phyloP scores from a whole-genome alignment of 2,329 filamentous ascomycete genomes.

The Rhexocercosporidium sp. region DNA sequence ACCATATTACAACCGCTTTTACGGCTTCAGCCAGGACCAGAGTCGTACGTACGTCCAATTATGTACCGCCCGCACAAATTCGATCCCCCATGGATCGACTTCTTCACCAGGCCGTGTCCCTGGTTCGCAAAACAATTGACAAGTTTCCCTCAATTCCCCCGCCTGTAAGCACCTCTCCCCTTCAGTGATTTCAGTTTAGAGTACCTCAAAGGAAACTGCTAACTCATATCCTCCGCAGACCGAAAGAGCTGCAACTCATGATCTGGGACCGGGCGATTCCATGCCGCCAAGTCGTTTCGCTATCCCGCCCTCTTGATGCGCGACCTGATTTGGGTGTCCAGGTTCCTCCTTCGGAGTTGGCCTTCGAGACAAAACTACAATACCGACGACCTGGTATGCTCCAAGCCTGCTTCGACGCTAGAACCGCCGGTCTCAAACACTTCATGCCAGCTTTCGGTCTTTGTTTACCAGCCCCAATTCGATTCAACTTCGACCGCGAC shows the following conservation, averaged over 20 bases:
- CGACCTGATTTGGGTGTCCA: not conserved
- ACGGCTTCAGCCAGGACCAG: not conserved
- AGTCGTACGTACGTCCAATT: not conserved
- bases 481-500: slow-evolving; percentile 11
- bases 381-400: slow-evolving; percentile 5
- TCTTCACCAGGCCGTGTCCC: slow-evolving; percentile 23
- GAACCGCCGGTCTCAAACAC: not conserved
- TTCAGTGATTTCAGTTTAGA: not conserved
- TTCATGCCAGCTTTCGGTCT: not conserved
- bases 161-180: slow-evolving; percentile 6
- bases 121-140: slow-evolving; percentile 17
- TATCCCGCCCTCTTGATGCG: not conserved
- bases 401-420: not conserved
- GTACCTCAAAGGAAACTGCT: not conserved
- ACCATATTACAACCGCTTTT: not conserved
- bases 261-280: slow-evolving; percentile 12
- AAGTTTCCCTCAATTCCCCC: slow-evolving; percentile 19
- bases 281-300: not conserved
- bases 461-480: not conserved
- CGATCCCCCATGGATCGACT: slow-evolving; percentile 25
- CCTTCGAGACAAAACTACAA: not conserved
- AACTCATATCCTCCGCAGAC: not conserved
- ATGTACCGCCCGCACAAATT: slow-evolving; percentile 23
- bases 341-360: too few species aligned
- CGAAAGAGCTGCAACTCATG: slow-evolving; percentile 18